A percentile compares a stretch with the other conserved stretches of the same genome.
These are phyloP conservation scores for Prunus fruticosa DNA, from an alignment of 306 rosid genomes.

Conservation along the genomic window DNA sequence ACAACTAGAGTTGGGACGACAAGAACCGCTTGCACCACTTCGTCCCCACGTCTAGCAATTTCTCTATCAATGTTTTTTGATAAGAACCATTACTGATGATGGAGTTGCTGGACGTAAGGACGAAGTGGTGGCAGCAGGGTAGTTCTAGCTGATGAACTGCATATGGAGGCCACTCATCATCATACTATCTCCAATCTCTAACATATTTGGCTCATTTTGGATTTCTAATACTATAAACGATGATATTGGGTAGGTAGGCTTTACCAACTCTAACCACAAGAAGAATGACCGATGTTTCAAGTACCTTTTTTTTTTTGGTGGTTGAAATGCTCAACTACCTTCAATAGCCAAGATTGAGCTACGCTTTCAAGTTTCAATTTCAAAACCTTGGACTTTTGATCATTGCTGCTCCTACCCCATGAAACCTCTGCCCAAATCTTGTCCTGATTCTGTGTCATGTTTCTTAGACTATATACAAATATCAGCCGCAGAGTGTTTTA, in stretches of 20 bases:
- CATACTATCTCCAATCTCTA: too few relatives aligned
- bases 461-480: neutral
- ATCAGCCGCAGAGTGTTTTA: neutral
- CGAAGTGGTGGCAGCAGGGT: too few relatives aligned
- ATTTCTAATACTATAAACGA: neutral
- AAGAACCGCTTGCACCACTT: too few relatives aligned
- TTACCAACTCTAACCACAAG: neutral
- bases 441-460: neutral
- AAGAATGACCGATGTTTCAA: neutral
- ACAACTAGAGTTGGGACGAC: too few relatives aligned
- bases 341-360: neutral
- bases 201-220: neutral
- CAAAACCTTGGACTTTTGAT: neutral
- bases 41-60: too few relatives aligned
- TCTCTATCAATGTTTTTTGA: too few relatives aligned
- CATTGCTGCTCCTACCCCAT: neutral
- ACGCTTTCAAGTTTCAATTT: neutral
- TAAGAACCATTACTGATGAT: too few relatives aligned
- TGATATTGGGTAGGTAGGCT: neutral
- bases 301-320: too few relatives aligned
- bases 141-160: too few relatives aligned
- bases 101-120: too few relatives aligned
- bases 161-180: too few relatives aligned
- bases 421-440: neutral
- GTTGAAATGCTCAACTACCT: neutral